Evolutionary conservation across 805 yeast genomes (phyloP), one percentile per base, ranked within the genome.

Genomic region (Teunomyces tritomae): DNA sequence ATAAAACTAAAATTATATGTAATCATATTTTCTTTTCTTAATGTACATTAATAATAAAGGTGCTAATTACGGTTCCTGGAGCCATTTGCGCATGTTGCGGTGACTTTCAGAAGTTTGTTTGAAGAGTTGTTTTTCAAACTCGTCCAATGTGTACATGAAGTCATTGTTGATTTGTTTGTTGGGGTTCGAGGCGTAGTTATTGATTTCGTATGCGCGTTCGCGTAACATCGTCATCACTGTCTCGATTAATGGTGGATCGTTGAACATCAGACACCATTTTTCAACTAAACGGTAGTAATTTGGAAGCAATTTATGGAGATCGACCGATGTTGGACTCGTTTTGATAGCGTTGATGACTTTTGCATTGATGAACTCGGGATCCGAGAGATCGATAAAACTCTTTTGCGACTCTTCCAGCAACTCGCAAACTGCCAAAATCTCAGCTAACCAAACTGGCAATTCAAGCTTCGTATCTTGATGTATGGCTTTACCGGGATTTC

Each of bases 381-480:
- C 82, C 24, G 80, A 67, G 46, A 90, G 71, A 43, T 81, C 84
- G 5, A 89, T 71, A 56, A 89, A 87, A 4, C 86, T 80, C 13
- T 64, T 70, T 7, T 58, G 68, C 0, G 66, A 63, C 9, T 61
- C 68, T 26, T 66, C 74, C 61, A 57, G 63, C 29, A 64, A 54
- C 28, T 61, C 62, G 53, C 65, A 70, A 39, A 53, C 62, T 0
- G 96, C 96, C 28, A 91, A 68, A 1, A 86, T 78, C 49, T 84
- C 84, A 0, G 96, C 95, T 35, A 92, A 67, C 98, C 98, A 92
- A 27, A 90, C 64, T 0, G 98, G 98, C 20, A 92, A 72, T 49
- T 87, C 91, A 3, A 89, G 58, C 57, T 82, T 83, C 2, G 90
- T 74, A 29, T 82, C 83, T 56, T 80, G 75, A 46, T 70, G 66